Percentiles rank a stretch among this genome's conserved stretches.
These are phyloP conservation scores for Globisporangium mamillatum DNA, from an alignment of 352 stramenopile genomes.

Conservation along the genomic window DNA sequence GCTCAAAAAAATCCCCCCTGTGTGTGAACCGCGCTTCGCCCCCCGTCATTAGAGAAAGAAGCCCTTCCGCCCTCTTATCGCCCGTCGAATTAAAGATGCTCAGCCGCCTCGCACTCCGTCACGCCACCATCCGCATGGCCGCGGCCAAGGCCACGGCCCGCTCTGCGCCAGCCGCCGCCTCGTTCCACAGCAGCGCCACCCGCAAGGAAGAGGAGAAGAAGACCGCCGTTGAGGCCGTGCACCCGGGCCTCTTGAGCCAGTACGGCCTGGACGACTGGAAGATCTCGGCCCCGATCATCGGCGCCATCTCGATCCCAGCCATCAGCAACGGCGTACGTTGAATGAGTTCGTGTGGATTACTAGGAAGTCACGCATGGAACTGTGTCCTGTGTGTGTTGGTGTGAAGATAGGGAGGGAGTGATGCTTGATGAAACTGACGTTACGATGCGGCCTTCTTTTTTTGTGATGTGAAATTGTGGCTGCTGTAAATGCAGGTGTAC, in stretches of 20 bases:
- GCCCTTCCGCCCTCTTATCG: slow-evolving; percentile 9
- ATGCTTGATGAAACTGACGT: slow-evolving; percentile 1
- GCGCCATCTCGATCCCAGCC: slow-evolving; percentile 64
- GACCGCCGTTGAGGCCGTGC: slow-evolving; percentile 33
- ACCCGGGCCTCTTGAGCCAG: slow-evolving; percentile 56
- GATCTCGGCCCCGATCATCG: slow-evolving; percentile 73
- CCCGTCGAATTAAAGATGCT: slow-evolving; percentile 40
- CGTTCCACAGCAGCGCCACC: slow-evolving; percentile 57
- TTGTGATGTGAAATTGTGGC: not conserved
- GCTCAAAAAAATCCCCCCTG: slow-evolving; percentile 16
- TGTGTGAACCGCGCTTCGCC: not conserved
- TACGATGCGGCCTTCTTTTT: not conserved
- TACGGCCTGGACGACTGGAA: slow-evolving; percentile 83
- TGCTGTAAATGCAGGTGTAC: slow-evolving; percentile 48
- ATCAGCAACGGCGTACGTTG: slow-evolving; percentile 78
- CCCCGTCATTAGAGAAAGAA: slow-evolving; percentile 17
- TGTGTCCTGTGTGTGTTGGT: not conserved
- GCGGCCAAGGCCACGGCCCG: slow-evolving; percentile 30
- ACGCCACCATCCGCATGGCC: slow-evolving; percentile 49
- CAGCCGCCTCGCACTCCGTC: slow-evolving; percentile 69
- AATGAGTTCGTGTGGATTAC: not conserved
- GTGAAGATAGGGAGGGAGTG: not conserved
- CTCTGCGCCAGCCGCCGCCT: slow-evolving; percentile 21
- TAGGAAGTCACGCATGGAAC: not conserved
- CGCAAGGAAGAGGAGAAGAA: slow-evolving; percentile 52